Percentiles rank a stretch among this genome's conserved stretches.
Evolutionary conservation across 2,329 filamentous ascomycete genomes (phyloP).

Genomic region (Microdochium paspali): DNA sequence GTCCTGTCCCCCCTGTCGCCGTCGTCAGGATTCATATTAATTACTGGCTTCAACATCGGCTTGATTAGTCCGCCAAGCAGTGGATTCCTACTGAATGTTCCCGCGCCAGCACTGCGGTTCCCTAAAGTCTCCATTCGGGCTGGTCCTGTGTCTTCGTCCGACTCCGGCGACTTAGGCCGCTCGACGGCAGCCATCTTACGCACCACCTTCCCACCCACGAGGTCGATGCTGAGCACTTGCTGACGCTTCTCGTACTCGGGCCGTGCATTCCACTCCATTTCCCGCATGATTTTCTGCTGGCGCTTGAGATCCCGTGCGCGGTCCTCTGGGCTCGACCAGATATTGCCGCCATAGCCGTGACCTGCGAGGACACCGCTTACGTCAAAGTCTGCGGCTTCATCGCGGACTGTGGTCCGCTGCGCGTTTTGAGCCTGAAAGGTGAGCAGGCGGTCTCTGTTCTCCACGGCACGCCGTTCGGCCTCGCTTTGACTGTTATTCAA

Average conservation of each 20-base stretch:
- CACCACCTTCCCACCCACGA: slow-evolving; percentile 69
- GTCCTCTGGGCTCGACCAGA: slow-evolving; percentile 81
- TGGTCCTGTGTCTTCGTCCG: slow-evolving; percentile 19
- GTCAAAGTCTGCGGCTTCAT: slow-evolving; percentile 66
- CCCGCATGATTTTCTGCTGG: slow-evolving; percentile 73
- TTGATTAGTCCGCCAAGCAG: slow-evolving; percentile 55
- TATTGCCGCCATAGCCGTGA: slow-evolving; percentile 41
- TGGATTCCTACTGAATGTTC: slow-evolving; percentile 61
- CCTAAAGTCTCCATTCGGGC: slow-evolving; percentile 22
- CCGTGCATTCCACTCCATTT: slow-evolving; percentile 76
- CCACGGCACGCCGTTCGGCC: slow-evolving; percentile 59
- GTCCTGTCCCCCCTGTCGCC: slow-evolving; percentile 25
- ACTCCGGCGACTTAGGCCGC: slow-evolving; percentile 43
- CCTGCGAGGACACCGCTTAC: slow-evolving; percentile 30
- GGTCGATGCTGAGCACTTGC: slow-evolving; percentile 77
- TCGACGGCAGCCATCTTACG: slow-evolving; percentile 59
- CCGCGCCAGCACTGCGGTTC: slow-evolving; percentile 29
- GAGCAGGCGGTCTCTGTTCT: slow-evolving; percentile 73
- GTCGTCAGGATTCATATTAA: neutral
- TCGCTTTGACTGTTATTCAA: slow-evolving; percentile 31
- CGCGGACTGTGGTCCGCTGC: slow-evolving; percentile 70
- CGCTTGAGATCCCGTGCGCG: slow-evolving; percentile 73
- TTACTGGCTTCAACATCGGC: slow-evolving; percentile 38
- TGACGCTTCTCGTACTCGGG: slow-evolving; percentile 85
- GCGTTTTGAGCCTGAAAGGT: slow-evolving; percentile 82